Percentiles rank a stretch among this genome's conserved stretches.
Evolutionary conservation across 2,329 filamentous ascomycete species (phyloP).

Genomic region (Trichophyton equinum): DNA sequence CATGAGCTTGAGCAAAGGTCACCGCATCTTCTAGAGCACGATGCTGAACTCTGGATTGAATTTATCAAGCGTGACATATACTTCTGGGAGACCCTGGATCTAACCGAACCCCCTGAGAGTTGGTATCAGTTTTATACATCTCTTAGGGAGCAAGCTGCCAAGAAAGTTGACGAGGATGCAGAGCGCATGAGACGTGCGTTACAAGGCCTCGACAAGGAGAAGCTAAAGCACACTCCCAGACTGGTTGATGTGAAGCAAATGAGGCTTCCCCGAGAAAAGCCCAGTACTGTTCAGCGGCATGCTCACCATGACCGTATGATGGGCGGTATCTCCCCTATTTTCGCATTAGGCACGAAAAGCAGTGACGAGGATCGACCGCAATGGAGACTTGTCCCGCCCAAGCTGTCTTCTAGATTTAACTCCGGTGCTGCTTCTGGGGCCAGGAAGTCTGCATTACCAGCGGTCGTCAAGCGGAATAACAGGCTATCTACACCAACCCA

Average conservation of each 20-base stretch:
- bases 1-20: slow-evolving; percentile 58
- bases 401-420: slow-evolving; percentile 1
- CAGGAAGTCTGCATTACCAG: slow-evolving; percentile 26
- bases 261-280: slow-evolving; percentile 21
- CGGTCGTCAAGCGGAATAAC: slow-evolving; percentile 25
- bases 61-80: slow-evolving; percentile 71
- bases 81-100: slow-evolving; percentile 51
- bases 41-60: slow-evolving; percentile 61
- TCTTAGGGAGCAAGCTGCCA: slow-evolving; percentile 48
- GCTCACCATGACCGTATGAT: slow-evolving; percentile 23
- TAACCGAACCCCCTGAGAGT: slow-evolving; percentile 52
- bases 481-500: slow-evolving; percentile 30
- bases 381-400: slow-evolving; percentile 19
- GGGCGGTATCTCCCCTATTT: slow-evolving; percentile 21
- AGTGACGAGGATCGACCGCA: slow-evolving; percentile 10
- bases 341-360: slow-evolving; percentile 9
- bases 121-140: slow-evolving; percentile 71
- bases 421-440: slow-evolving; percentile 13
- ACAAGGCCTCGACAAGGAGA: slow-evolving; percentile 45
- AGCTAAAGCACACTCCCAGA: slow-evolving; percentile 44
- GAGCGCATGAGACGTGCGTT: slow-evolving; percentile 46
- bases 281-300: slow-evolving; percentile 22
- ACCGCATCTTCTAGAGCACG: slow-evolving; percentile 60
- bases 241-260: slow-evolving; percentile 38
- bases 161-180: slow-evolving; percentile 46